These are phyloP conservation scores for Stephanodiscus minutulus DNA, from an alignment of 108 stramenopile genomes.

Conservation along the genomic window DNA sequence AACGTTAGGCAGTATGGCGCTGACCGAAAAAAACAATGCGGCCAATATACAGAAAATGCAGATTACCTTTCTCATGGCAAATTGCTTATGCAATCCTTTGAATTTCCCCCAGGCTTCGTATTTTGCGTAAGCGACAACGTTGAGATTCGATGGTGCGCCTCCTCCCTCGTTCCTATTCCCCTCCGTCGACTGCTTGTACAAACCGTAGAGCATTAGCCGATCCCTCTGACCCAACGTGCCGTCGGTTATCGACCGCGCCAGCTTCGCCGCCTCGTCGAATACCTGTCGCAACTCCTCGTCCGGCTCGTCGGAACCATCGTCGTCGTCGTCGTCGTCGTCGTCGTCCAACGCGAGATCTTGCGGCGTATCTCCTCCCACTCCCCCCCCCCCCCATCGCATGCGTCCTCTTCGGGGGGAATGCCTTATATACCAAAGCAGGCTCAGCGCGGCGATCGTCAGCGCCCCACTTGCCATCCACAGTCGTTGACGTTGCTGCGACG, in stretches of 20 bases:
- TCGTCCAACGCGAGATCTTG: conserved; percentile 9
- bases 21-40: no score
- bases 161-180: conserved; percentile 60
- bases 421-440: conserved; percentile 3
- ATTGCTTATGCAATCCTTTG: conserved; percentile 35
- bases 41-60: no score
- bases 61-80: conserved; percentile 25
- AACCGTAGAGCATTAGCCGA: conserved; percentile 81
- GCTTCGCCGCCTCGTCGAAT: conserved; percentile 33
- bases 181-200: conserved; percentile 87
- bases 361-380: background rate
- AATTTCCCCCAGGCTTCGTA: conserved; percentile 71
- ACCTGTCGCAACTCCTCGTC: conserved; percentile 25
- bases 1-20: no score
- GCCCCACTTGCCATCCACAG: conserved; percentile 15
- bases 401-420: conserved; percentile 2
- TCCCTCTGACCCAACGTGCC: conserved; percentile 48
- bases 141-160: conserved; percentile 51
- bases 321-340: conserved; percentile 7
- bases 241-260: conserved; percentile 20
- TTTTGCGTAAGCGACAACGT: conserved; percentile 72
- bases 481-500: background rate
- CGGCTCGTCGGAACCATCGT: conserved; percentile 5
- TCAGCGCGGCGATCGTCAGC: background rate
- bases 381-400: background rate